Conservation (phyloP, 1,284 basidiomycete species). For the Cryptococcus depauperatus region DNA sequence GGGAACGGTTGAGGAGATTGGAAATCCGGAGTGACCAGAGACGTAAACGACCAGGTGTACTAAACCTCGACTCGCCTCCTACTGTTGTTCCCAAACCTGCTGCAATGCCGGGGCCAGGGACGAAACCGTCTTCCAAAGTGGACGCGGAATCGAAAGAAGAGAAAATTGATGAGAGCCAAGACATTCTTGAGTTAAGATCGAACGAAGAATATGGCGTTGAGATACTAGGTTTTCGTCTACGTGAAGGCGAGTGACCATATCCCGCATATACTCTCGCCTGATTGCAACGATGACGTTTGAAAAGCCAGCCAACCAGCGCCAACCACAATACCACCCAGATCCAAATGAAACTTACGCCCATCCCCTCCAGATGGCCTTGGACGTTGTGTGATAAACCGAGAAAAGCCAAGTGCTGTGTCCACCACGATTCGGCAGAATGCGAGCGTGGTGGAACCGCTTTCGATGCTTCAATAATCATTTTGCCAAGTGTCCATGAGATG, state of each 20-base stretch:
- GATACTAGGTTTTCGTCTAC: constrained; percentile 22
- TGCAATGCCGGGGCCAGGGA: constrained; percentile 1
- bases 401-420: constrained; percentile 12
- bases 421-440: constrained; percentile 15
- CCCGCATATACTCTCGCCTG: constrained; percentile 10
- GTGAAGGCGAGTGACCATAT: background rate
- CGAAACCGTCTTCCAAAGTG: constrained; percentile 18
- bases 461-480: constrained; percentile 95
- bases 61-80: background rate
- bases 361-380: background rate
- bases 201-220: constrained; percentile 6
- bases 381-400: background rate
- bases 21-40: constrained; percentile 18
- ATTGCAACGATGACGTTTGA: constrained; percentile 9
- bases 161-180: background rate
- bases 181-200: background rate
- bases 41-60: constrained; percentile 13
- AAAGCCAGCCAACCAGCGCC: constrained; percentile 19
- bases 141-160: background rate
- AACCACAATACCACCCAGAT: constrained; percentile 28
- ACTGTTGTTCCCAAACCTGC: background rate
- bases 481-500: constrained; percentile 95
- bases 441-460: constrained; percentile 49
- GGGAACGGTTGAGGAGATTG: constrained; percentile 9
- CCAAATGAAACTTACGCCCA: constrained; percentile 33